A percentile compares a stretch with the other conserved stretches of the same genome.
Conservation (phyloP, 192 early-diverging fungal genomes). For the Pecoramyces ruminantium region DNA sequence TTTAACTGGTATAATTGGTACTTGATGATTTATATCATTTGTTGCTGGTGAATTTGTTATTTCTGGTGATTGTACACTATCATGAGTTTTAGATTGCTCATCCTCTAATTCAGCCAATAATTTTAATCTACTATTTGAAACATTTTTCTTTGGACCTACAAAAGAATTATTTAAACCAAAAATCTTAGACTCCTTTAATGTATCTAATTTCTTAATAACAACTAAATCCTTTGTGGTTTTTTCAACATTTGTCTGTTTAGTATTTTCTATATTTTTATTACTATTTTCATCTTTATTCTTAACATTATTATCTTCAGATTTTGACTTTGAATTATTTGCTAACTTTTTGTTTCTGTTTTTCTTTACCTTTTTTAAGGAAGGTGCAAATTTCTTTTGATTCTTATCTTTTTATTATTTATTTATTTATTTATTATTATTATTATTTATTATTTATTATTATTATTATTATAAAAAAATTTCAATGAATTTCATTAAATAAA, state of each 20-base stretch:
- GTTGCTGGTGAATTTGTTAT: too few relatives aligned
- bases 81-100: neutral
- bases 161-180: neutral
- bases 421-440: too few relatives aligned
- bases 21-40: too few relatives aligned
- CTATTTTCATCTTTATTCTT: too few relatives aligned
- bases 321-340: neutral
- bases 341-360: neutral
- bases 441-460: too few relatives aligned
- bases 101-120: neutral
- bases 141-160: neutral
- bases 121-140: neutral
- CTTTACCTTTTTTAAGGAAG: neutral
- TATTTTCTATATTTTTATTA: too few relatives aligned
- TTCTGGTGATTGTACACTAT: too few relatives aligned
- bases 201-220: neutral
- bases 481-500: too few relatives aligned
- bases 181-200: neutral
- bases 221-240: neutral
- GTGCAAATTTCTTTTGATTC: neutral
- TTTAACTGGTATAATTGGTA: too few relatives aligned
- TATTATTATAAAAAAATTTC: too few relatives aligned
- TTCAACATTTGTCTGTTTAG: neutral
- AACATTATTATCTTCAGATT: too few relatives aligned
- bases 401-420: neutral